Evolutionary conservation across 2,329 filamentous ascomycete species (phyloP).

Genomic region (Mycosphaerella arachidis): DNA sequence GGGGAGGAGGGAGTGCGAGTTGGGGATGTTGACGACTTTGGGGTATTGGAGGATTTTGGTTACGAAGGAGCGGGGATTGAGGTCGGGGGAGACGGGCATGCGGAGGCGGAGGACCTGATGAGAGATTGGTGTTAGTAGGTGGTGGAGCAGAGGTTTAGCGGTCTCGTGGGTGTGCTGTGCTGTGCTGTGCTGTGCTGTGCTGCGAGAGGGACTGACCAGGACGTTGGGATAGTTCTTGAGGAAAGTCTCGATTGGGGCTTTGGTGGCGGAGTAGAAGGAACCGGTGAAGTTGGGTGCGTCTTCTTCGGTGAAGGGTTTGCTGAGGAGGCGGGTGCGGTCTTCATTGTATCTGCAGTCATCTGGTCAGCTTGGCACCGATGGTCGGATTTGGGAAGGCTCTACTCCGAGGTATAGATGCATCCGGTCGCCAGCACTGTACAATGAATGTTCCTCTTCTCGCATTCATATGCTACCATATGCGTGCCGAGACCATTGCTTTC

Average conservation of each 20-base stretch:
- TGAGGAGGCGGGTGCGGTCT: conserved; percentile 46
- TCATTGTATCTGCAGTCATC: neutral
- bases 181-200: too few relatives aligned
- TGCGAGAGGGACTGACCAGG: conserved; percentile 36
- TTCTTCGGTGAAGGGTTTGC: conserved; percentile 55
- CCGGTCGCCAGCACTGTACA: conserved; percentile 64
- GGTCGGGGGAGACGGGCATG: conserved; percentile 65
- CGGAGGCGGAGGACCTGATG: conserved; percentile 54
- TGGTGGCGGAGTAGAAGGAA: conserved; percentile 65
- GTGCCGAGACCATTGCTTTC: conserved; percentile 64
- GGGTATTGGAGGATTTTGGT: conserved; percentile 65
- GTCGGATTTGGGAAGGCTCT: conserved; percentile 32
- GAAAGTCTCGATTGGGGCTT: conserved; percentile 61
- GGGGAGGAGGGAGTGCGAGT: conserved; percentile 63
- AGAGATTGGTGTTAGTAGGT: too few relatives aligned
- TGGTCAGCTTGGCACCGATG: neutral
- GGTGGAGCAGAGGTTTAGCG: too few relatives aligned
- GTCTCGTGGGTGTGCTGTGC: too few relatives aligned
- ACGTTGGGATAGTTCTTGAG: conserved; percentile 60
- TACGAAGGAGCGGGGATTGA: conserved; percentile 63
- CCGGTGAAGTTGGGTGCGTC: conserved; percentile 62
- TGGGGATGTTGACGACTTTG: conserved; percentile 62
- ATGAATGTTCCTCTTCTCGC: conserved; percentile 56
- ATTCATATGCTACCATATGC: conserved; percentile 59
- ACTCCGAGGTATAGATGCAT: conserved; percentile 36